Evolutionary conservation across 805 yeast species (phyloP), one percentile per base, ranked within the genome.

Genomic region (Sugiyamaella qingdaonensis): DNA sequence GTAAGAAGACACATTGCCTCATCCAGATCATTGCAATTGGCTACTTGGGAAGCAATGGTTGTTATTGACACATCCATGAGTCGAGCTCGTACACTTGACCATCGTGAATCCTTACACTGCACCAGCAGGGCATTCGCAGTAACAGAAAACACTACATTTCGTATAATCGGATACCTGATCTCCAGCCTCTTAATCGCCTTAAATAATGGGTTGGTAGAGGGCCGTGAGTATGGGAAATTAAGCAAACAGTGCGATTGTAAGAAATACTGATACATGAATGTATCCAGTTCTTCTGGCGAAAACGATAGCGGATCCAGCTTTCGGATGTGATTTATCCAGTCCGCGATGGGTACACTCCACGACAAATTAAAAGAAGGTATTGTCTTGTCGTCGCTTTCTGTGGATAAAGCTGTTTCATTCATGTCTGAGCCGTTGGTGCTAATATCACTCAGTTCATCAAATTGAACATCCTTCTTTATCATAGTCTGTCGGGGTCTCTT

Each of bases 41-140:
- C 16, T 10, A 39, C 43, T 9, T 39, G 43, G 5, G 43, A n/a
- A 10, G 43, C 43, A 39, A 39, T 39, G 5, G 43, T 16, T 3
- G 43, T 39, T 11, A 39, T 39, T 11, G 43, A 39, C 10, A 39
- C 43, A 39, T 39, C 43, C 43, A 39, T 39, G 19, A 39, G 43
- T 19, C 19, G 24, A 4, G 43, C 16, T 9, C 43, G 16, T 4
- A 39, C 43, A 16, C 24, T 39, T 14, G 43, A 5, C 43, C 43
- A 39, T 9, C 43, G 19, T 11, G 16, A 16, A 39, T 39, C 43
- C 13, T 39, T 39, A 9, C 43, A 39, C 13, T 39, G 43, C 4
- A 39, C 43, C 21, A 39, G 13, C 7, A 39, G 19, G 13, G 43
- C 43, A 19, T 39, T 39, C 24, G 43, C 43, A 4, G 21, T 39